These are phyloP conservation scores for Leishmania gerbilli DNA, from an alignment of 208 protist genomes.

Conservation along the genomic window DNA sequence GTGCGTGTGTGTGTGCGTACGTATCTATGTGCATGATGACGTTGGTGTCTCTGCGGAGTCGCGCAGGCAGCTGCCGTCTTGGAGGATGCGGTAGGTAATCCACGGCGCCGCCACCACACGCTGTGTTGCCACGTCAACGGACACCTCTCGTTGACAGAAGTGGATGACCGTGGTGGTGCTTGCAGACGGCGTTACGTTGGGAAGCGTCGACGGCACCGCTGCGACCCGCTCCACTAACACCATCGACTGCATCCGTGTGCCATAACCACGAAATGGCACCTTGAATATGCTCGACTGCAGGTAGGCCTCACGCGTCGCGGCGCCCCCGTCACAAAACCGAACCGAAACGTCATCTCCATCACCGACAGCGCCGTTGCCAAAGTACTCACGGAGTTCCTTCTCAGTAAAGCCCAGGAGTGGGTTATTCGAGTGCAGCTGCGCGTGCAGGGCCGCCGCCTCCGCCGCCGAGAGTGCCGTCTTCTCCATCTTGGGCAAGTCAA, in stretches of 20 bases:
- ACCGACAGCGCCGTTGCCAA: conserved; percentile 4
- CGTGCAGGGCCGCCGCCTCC: conserved; percentile 14
- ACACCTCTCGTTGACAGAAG: conserved; percentile 45
- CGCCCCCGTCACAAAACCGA: conserved; percentile 18
- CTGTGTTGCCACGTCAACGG: conserved; percentile 12
- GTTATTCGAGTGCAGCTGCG: conserved; percentile 35
- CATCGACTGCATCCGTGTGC: conserved; percentile 58
- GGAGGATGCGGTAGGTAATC: conserved; percentile 11
- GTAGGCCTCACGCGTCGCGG: conserved; percentile 26
- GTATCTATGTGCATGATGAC: not conserved
- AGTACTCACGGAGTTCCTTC: conserved; percentile 29
- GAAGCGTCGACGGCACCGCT: not conserved
- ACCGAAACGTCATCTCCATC: not conserved
- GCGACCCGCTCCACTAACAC: conserved; percentile 48
- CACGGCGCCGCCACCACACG: conserved; percentile 21
- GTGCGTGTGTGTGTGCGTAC: not conserved
- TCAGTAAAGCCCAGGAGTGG: conserved; percentile 39
- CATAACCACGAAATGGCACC: conserved; percentile 20
- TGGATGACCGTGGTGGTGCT: conserved; percentile 24
- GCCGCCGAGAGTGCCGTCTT: not conserved
- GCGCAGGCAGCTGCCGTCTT: conserved; percentile 10
- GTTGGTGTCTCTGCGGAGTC: not conserved
- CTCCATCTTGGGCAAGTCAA: conserved; percentile 38
- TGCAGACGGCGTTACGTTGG: no score
- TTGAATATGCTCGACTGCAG: conserved; percentile 51